Evolutionary conservation across 2,329 filamentous ascomycete genomes (phyloP).

Genomic region (Ascochyta viciae-villosae): DNA sequence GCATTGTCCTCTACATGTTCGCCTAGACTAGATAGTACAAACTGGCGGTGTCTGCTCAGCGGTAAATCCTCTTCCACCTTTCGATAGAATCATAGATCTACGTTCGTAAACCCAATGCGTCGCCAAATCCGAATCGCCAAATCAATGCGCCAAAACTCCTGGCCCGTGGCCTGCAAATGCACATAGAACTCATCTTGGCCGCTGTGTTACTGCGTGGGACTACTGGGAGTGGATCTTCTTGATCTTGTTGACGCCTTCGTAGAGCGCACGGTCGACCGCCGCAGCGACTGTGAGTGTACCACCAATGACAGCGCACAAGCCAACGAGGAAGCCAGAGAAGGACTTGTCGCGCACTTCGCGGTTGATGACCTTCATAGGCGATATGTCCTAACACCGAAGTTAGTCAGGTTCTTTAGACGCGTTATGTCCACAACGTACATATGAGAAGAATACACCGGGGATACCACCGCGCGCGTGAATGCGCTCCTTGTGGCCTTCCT

Average conservation of each 20-base stretch:
- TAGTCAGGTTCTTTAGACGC: conserved; percentile 13
- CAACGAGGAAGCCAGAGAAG: conserved; percentile 90
- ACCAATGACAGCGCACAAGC: conserved; percentile 91
- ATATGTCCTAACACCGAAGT: conserved; percentile 81
- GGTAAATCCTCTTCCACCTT: not conserved
- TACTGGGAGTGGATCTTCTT: conserved; percentile 81
- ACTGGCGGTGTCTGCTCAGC: conserved; percentile 14
- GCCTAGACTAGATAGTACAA: conserved; percentile 13
- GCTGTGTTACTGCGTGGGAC: conserved; percentile 8
- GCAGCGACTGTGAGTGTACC: conserved; percentile 96
- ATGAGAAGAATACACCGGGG: conserved; percentile 97
- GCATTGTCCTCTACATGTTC: conserved; percentile 9
- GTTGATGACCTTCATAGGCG: conserved; percentile 99
- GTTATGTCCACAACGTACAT: conserved; percentile 65
- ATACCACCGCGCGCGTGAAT: conserved; percentile 90
- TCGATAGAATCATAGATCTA: conserved; percentile 13
- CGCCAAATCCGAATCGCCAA: not conserved
- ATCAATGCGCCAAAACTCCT: conserved; percentile 18
- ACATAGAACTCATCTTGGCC: not conserved
- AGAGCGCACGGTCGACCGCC: conserved; percentile 87
- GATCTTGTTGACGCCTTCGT: conserved; percentile 83
- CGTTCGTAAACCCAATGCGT: not conserved
- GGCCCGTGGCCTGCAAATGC: conserved; percentile 4
- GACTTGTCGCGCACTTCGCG: conserved; percentile 88
- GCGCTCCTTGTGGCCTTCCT: conserved; percentile 90